phyloP scores from a whole-genome alignment of 208 protist genomes.

The Herpetomonas tarakana region DNA sequence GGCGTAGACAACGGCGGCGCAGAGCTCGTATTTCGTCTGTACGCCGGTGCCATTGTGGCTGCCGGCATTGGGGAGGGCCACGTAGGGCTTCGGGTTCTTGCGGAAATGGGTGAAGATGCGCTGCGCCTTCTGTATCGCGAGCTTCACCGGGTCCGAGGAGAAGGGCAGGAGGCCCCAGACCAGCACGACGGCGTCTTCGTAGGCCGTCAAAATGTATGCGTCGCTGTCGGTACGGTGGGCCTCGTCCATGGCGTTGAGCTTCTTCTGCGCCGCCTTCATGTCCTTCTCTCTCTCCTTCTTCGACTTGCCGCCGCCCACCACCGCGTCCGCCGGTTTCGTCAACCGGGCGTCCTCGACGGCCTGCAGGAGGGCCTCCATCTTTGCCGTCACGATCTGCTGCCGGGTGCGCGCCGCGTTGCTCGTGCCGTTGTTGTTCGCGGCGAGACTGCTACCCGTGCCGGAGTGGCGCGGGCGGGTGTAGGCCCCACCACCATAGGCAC shows the following conservation, averaged over 20 bases:
- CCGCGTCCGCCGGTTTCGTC: background rate
- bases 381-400: slow-evolving; percentile 25
- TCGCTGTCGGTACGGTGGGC: slow-evolving; percentile 27
- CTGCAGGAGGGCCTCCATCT: slow-evolving; percentile 50
- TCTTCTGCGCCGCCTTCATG: slow-evolving; percentile 5
- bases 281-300: slow-evolving; percentile 3
- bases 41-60: background rate
- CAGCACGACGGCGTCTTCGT: slow-evolving; percentile 52
- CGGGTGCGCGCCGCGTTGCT: slow-evolving; percentile 13
- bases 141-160: slow-evolving; percentile 47
- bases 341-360: slow-evolving; percentile 34
- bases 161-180: slow-evolving; percentile 69
- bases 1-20: slow-evolving; percentile 51
- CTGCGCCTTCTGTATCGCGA: slow-evolving; percentile 54
- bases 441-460: too few species aligned
- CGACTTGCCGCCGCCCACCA: background rate
- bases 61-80: slow-evolving; percentile 13
- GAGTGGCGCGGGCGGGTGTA: too few species aligned
- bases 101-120: slow-evolving; percentile 42
- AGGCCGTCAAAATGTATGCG: slow-evolving; percentile 52
- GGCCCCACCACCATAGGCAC: background rate
- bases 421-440: slow-evolving; percentile 4
- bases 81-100: slow-evolving; percentile 33
- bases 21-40: slow-evolving; percentile 24
- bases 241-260: slow-evolving; percentile 2